phyloP scores from a whole-genome alignment of 495 filamentous ascomycete species.

The Viridothelium virens region DNA sequence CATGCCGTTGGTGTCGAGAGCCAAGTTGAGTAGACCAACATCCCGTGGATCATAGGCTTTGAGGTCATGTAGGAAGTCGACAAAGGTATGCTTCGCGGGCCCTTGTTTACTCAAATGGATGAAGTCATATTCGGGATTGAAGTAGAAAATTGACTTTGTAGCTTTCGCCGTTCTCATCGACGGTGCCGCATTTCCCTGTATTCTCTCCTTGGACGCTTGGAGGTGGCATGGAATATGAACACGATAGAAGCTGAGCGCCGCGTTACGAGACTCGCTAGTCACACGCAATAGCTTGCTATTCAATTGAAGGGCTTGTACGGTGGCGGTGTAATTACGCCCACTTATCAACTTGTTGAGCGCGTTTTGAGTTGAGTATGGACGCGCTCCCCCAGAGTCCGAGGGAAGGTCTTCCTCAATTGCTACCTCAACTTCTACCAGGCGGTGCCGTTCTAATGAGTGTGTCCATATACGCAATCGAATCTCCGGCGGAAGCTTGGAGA shows the following conservation, averaged over 20 bases:
- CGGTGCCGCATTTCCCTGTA: too few species aligned
- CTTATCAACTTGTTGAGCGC: background rate
- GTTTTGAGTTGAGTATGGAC: background rate
- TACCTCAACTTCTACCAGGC: background rate
- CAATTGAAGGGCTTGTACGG: background rate
- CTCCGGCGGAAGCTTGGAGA: background rate
- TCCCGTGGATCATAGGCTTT: background rate
- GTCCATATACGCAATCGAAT: background rate
- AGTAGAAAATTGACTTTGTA: background rate
- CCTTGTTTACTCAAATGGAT: background rate
- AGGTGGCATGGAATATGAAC: background rate
- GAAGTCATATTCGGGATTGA: background rate
- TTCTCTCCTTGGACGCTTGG: too few species aligned
- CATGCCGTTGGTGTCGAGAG: background rate
- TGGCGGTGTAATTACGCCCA: background rate
- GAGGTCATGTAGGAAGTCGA: background rate
- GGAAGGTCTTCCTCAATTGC: background rate
- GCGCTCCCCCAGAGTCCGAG: background rate
- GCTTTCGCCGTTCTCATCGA: background rate
- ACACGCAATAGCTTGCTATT: background rate
- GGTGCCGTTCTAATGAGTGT: background rate
- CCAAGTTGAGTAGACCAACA: background rate
- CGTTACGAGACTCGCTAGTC: background rate
- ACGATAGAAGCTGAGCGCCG: background rate
- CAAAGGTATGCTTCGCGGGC: background rate